These are phyloP conservation scores for Leishmania aethiopica DNA, from an alignment of 208 protist genomes.

Conservation along the genomic window DNA sequence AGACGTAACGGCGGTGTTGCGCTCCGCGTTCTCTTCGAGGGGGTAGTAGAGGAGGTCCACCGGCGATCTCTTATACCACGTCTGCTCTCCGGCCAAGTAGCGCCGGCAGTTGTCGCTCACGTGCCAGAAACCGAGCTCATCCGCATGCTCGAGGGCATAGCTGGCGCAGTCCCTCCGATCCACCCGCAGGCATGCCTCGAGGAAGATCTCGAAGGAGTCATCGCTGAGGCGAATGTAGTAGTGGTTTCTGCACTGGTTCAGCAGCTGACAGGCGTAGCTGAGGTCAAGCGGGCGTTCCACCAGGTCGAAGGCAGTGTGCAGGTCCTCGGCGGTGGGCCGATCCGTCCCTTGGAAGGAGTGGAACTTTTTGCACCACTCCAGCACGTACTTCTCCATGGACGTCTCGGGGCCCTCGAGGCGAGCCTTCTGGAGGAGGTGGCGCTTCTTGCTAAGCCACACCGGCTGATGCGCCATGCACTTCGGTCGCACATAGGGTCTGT, in stretches of 20 bases:
- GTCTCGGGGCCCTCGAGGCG: slow-evolving; percentile 86
- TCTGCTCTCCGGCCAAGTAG: slow-evolving; percentile 80
- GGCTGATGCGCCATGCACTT: slow-evolving; percentile 93
- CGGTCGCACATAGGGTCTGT: slow-evolving; percentile 86
- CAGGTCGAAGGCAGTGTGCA: slow-evolving; percentile 90
- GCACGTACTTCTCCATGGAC: slow-evolving; percentile 84
- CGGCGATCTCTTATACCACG: slow-evolving; percentile 83
- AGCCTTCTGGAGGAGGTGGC: slow-evolving; percentile 81
- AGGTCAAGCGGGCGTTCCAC: slow-evolving; percentile 91
- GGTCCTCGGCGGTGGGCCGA: slow-evolving; percentile 81
- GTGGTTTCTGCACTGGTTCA: slow-evolving; percentile 86
- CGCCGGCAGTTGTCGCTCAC: slow-evolving; percentile 80
- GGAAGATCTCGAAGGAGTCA: slow-evolving; percentile 85
- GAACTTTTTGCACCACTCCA: slow-evolving; percentile 88
- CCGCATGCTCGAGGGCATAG: slow-evolving; percentile 81
- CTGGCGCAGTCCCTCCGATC: slow-evolving; percentile 85
- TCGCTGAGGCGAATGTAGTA: slow-evolving; percentile 78
- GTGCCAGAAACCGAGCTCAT: slow-evolving; percentile 83
- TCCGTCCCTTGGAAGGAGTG: slow-evolving; percentile 82
- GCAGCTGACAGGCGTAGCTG: slow-evolving; percentile 87
- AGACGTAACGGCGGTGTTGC: slow-evolving; percentile 42
- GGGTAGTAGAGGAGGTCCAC: slow-evolving; percentile 82
- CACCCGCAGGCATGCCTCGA: slow-evolving; percentile 89
- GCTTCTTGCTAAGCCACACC: slow-evolving; percentile 90
- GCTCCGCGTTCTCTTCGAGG: slow-evolving; percentile 78